These are phyloP conservation scores for Colletotrichum viniferum DNA, from an alignment of 2,329 filamentous ascomycete species.

Conservation along the genomic window DNA sequence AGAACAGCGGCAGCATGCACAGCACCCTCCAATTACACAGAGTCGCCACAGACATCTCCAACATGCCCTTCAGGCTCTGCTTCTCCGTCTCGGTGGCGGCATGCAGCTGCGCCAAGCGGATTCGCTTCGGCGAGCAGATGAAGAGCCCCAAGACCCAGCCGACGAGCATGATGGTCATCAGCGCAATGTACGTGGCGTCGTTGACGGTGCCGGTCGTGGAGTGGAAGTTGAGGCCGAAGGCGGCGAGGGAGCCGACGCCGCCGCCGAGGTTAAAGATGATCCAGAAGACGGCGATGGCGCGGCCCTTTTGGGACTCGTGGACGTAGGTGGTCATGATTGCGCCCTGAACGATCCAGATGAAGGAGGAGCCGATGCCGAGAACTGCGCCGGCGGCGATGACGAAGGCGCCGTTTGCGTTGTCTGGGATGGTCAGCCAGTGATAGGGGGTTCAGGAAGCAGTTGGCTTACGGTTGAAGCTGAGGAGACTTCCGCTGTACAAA, in stretches of 20 bases:
- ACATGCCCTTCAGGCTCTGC: constrained; percentile 37
- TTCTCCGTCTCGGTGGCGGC: constrained; percentile 41
- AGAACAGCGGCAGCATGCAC: constrained; percentile 58
- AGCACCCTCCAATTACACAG: constrained; percentile 49
- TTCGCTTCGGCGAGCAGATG: constrained; percentile 50
- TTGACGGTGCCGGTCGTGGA: constrained; percentile 48
- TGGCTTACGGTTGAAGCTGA: constrained; percentile 44
- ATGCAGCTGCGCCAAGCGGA: constrained; percentile 41
- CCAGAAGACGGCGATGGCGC: constrained; percentile 48
- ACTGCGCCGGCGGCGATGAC: constrained; percentile 49
- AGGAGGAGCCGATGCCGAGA: constrained; percentile 48
- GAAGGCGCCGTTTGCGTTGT: constrained; percentile 42
- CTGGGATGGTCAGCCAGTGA: constrained; percentile 37
- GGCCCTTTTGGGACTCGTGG: constrained; percentile 44
- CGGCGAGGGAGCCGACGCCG: constrained; percentile 45
- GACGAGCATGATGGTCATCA: constrained; percentile 52
- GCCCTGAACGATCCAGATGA: constrained; percentile 51
- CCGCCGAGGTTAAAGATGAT: constrained; percentile 51
- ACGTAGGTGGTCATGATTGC: constrained; percentile 54
- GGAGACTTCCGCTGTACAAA: constrained; percentile 46
- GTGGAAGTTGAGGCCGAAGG: constrained; percentile 47
- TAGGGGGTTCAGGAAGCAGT: neutral
- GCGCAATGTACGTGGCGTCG: constrained; percentile 54
- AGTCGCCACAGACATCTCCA: constrained; percentile 39
- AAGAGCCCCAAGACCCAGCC: constrained; percentile 52